These are phyloP conservation scores for Ophiostoma novo-ulmi DNA, from an alignment of 2,329 filamentous ascomycete species.

Conservation along the genomic window DNA sequence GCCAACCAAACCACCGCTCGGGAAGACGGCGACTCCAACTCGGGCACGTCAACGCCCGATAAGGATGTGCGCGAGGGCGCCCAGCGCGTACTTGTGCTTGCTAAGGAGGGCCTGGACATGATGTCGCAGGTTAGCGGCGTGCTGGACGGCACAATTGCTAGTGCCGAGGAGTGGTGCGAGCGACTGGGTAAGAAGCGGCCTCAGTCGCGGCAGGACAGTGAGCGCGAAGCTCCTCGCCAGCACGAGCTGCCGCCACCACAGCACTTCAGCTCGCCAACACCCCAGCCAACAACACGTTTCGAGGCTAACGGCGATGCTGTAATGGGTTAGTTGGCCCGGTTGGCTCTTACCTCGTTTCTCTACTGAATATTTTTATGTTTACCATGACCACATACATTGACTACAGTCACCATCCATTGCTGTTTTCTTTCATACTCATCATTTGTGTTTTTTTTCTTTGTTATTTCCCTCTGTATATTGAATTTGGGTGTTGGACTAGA, in stretches of 20 bases:
- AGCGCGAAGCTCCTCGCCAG: not conserved
- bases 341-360: not conserved
- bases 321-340: not conserved
- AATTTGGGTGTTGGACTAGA: not conserved
- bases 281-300: not conserved
- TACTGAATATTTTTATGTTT: not conserved
- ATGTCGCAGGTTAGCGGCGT: constrained; percentile 85
- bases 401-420: not conserved
- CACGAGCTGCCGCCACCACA: not conserved
- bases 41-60: constrained; percentile 26
- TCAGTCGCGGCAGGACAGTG: constrained; percentile 8
- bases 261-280: not conserved
- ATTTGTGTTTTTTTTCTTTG: not conserved
- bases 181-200: constrained; percentile 54
- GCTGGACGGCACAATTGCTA: constrained; percentile 81
- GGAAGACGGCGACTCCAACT: not conserved
- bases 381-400: not conserved
- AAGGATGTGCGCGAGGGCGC: constrained; percentile 52
- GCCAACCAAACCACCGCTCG: constrained; percentile 46
- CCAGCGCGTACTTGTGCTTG: constrained; percentile 75
- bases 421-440: not conserved
- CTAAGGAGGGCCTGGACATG: constrained; percentile 89
- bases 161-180: constrained; percentile 88
- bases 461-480: not conserved
- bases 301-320: not conserved